Base-by-base conservation (phyloP, 2,329 filamentous ascomycete genomes). In the Coniochaeta sp. region DNA sequence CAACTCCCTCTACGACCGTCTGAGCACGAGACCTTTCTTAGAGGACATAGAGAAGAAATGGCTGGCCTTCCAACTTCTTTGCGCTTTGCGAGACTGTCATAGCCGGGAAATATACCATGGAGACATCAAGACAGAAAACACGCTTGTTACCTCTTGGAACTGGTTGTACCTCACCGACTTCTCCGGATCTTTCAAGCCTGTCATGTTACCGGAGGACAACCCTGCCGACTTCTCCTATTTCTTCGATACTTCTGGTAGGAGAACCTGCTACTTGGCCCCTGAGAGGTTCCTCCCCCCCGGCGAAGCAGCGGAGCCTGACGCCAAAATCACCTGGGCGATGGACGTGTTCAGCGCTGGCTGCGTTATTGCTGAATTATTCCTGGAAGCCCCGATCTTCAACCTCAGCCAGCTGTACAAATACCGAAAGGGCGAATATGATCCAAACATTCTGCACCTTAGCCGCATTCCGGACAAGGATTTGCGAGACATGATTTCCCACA, bases 1-100 rank as follows among this genome's bases (percentile, higher is more conserved):
- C 75, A 97, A 90, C 79, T 98, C 95, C 26, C 83, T 99, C 5
- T 99, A 99, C 76, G 95, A 99, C 76, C 90, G 95, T 59, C 86
- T 99, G 74, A 96, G 95, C 74, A 99, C 95, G 9, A 87, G 96
- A 8, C 96, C 95, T 0, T 99, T 99, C 67, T 80, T 98, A 11
- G 96, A 99, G 74, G 91, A 96, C 65, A 95, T 99, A 65, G 95
- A 99, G 74, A 98, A 97, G 81, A 97, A 96, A 77, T 99, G 95
- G 95, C 83, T 99, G 58, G 90, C 93, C 0, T 99, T 96, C 68
- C 95, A 99, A 76, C 83, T 99, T 2, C 82, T 99, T 12, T 97
- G 92, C 73, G 93, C 91, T 2, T 79, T 99, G 61, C 87, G 93
- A 60, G 96, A 99, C 74, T 97, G 91, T 68, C 95, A 99, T 73